These are phyloP conservation scores for Pseudocercospora cruenta DNA, from an alignment of 2,329 filamentous ascomycete genomes.

Conservation along the genomic window DNA sequence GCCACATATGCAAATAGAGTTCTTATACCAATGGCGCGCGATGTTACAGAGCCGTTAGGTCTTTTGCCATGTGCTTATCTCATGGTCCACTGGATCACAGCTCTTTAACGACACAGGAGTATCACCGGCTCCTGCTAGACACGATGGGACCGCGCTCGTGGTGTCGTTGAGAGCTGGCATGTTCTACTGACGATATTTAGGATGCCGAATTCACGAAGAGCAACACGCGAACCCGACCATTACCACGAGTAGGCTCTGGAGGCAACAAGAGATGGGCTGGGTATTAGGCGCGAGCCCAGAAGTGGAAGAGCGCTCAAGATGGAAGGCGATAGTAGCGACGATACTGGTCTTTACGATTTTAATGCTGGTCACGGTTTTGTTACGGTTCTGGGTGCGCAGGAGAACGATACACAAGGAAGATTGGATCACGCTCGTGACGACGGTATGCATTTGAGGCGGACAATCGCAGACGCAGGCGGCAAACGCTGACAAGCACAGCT, in stretches of 20 bases:
- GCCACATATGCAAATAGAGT: slow-evolving; percentile 2
- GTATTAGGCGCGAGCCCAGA: slow-evolving; percentile 18
- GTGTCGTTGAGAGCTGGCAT: background rate
- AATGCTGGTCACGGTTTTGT: slow-evolving; percentile 15
- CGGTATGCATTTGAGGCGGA: slow-evolving; percentile 6
- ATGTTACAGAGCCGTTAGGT: background rate
- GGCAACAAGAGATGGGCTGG: slow-evolving; percentile 21
- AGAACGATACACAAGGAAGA: slow-evolving; percentile 21
- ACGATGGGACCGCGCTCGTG: background rate
- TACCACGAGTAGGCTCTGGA: background rate
- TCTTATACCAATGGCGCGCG: background rate
- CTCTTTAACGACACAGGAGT: background rate
- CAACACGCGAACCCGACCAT: background rate
- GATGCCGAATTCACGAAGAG: background rate
- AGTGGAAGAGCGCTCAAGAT: slow-evolving; percentile 18
- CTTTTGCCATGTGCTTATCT: slow-evolving; percentile 3
- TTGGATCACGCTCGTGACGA: slow-evolving; percentile 25
- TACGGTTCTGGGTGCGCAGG: slow-evolving; percentile 22
- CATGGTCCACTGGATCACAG: background rate
- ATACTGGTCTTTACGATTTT: slow-evolving; percentile 17
- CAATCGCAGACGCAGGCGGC: background rate
- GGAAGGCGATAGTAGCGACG: slow-evolving; percentile 20
- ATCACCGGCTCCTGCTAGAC: background rate
- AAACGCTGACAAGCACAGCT: slow-evolving; percentile 8
- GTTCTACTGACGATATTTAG: background rate